Evolutionary conservation across 345 rosid genomes (phyloP).

Genomic region (Lepidium aucheri): DNA sequence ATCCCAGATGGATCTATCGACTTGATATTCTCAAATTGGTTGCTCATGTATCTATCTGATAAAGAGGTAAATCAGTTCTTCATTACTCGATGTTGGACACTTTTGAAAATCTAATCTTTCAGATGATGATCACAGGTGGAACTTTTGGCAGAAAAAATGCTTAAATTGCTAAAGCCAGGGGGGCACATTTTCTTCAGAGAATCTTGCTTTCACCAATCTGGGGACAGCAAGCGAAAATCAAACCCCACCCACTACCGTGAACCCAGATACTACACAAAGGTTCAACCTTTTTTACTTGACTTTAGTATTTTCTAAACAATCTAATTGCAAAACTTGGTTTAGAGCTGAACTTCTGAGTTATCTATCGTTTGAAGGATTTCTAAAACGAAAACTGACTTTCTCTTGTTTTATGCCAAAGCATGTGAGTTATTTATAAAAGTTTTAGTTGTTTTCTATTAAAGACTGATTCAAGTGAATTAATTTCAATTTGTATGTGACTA

Average conservation of each 20-base stretch:
- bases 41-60: conserved; percentile 97
- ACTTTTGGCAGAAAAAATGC: conserved; percentile 61
- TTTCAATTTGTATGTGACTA: background rate
- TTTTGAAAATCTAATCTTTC: conserved; percentile 2
- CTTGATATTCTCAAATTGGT: conserved; percentile 84
- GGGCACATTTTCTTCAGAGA: conserved; percentile 91
- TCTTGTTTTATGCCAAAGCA: background rate
- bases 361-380: background rate
- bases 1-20: conserved; percentile 61
- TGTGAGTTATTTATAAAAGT: background rate
- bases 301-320: background rate
- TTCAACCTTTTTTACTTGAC: conserved; percentile 3
- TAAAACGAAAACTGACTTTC: background rate
- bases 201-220: conserved; percentile 94
- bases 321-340: background rate
- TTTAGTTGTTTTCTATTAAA: background rate
- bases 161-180: conserved; percentile 79
- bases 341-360: background rate
- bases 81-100: background rate
- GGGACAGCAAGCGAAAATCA: conserved; percentile 64
- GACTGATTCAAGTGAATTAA: background rate
- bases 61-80: conserved; percentile 46
- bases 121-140: conserved; percentile 43
- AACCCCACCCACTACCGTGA: conserved; percentile 95
- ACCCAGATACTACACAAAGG: conserved; percentile 95